Base-by-base conservation (phyloP, 164 flowering plant species). In the Annona cherimola region DNA sequence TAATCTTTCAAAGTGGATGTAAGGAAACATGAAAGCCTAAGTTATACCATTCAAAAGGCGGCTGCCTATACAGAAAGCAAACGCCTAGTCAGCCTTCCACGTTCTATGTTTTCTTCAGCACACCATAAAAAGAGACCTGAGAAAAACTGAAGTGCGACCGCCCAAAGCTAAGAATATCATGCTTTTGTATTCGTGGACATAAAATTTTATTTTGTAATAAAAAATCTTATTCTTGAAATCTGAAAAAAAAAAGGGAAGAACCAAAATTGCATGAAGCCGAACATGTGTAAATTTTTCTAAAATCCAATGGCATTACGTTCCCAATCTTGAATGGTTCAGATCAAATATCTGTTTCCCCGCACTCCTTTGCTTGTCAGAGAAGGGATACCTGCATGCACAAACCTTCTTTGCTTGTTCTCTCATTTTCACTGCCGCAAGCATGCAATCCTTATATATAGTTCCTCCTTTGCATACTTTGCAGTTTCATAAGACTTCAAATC, bases 381-480 rank as follows among this genome's bases (percentile, higher is more conserved):
- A 83, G 90, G 70, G 77, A 86, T 86, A 79, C 89, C 81, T 81
- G 73, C 81, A 82, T 79, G 76, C 76, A 67, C 78, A 78, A 74
- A 67, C 75, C 65, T 76, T 79, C 70, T 77, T 84, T 69, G 77
- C 74, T 72, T 76, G 73, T 70, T 67, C 11, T 65, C 54, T 68
- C 77, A 80, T 59, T 66, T 68, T 69, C 76, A 40, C 16, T 57
- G 19, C 16, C 67, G 42, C 42, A 20, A 60, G 42, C 75, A 69
- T 83, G 83, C 76, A 80, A 12, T 69, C 76, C 70, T 74, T 78
- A 79, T 84, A 82, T 75, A 81, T 76, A 79, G 18, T 40, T 41
- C 59, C 45, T 6, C 46, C 61, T n/a, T 44, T 69, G 76, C 63
- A 0, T 66, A 45, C 63, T 63, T 61, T 7, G 42, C 72, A 69